phyloP scores from a whole-genome alignment of 2,329 filamentous ascomycete genomes.

The Plectosphaerella plurivora region DNA sequence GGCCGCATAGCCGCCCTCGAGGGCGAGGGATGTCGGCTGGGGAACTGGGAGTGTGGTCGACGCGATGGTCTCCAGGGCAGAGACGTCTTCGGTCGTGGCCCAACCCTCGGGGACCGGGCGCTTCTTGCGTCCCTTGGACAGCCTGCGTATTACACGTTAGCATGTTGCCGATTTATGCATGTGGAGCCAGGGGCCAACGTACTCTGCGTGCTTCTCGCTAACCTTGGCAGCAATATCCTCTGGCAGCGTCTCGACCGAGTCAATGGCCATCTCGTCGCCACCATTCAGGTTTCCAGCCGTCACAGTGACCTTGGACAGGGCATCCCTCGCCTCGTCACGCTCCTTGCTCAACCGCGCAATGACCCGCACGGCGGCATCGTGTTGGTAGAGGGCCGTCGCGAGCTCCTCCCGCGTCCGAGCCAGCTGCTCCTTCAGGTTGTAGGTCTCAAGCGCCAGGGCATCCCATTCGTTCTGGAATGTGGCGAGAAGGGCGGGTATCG shows the following conservation, averaged over 20 bases:
- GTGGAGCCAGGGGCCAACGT: constrained; percentile 30
- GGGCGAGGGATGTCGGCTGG: constrained; percentile 43
- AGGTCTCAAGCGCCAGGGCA: constrained; percentile 84
- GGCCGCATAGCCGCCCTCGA: constrained; percentile 61
- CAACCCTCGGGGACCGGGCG: constrained; percentile 80
- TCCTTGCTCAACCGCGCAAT: constrained; percentile 89
- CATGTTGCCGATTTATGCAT: neutral
- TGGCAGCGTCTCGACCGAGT: constrained; percentile 68
- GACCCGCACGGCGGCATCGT: constrained; percentile 93
- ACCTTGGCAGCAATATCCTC: constrained; percentile 68
- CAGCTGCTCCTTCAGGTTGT: constrained; percentile 84
- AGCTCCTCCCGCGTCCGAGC: constrained; percentile 89
- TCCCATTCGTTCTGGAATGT: constrained; percentile 99
- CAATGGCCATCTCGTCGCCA: constrained; percentile 90
- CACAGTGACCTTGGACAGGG: constrained; percentile 80
- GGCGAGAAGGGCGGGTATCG: constrained; percentile 88
- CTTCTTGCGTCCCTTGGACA: constrained; percentile 87
- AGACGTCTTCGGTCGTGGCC: constrained; percentile 70
- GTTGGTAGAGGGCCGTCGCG: constrained; percentile 89
- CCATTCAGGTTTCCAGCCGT: constrained; percentile 46
- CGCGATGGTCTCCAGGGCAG: constrained; percentile 37
- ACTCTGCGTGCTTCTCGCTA: constrained; percentile 77
- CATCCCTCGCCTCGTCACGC: constrained; percentile 86
- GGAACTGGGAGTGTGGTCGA: constrained; percentile 43
- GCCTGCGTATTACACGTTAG: constrained; percentile 40